phyloP scores from a whole-genome alignment of 106 monocot genomes.

The Acorus gramineus region DNA sequence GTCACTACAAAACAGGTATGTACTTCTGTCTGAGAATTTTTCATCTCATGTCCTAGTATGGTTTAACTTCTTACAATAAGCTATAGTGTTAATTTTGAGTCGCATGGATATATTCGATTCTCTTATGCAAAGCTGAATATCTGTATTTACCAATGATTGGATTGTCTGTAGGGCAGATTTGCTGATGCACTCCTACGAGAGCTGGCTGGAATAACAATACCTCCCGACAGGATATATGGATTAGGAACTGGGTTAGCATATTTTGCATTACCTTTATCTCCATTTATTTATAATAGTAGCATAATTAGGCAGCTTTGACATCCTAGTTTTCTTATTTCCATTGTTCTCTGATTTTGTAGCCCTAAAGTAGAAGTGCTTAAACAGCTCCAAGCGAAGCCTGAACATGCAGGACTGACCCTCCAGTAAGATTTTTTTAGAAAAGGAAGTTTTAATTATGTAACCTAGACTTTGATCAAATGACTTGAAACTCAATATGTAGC shows the following conservation, averaged over 20 bases:
- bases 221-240: slow-evolving; percentile 79
- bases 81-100: too few relatives aligned
- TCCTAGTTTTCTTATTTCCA: not conserved
- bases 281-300: not conserved
- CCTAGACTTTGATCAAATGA: too few relatives aligned
- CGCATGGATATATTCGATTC: too few relatives aligned
- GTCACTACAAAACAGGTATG: slow-evolving; percentile 95
- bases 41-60: too few relatives aligned
- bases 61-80: too few relatives aligned
- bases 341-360: slow-evolving; percentile 25
- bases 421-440: slow-evolving; percentile 43
- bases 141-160: not conserved
- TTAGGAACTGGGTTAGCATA: slow-evolving; percentile 81
- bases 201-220: slow-evolving; percentile 70
- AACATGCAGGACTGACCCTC: slow-evolving; percentile 57
- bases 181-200: slow-evolving; percentile 75
- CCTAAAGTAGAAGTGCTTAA: slow-evolving; percentile 87
- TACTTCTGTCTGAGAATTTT: too few relatives aligned
- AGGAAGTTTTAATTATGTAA: too few relatives aligned
- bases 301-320: not conserved
- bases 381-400: slow-evolving; percentile 65
- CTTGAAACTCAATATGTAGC: too few relatives aligned
- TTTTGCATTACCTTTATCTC: not conserved
- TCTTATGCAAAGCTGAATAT: too few relatives aligned
- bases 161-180: slow-evolving; percentile 62